phyloP scores from a whole-genome alignment of 352 stramenopile species.

The Phytophthora quininea region DNA sequence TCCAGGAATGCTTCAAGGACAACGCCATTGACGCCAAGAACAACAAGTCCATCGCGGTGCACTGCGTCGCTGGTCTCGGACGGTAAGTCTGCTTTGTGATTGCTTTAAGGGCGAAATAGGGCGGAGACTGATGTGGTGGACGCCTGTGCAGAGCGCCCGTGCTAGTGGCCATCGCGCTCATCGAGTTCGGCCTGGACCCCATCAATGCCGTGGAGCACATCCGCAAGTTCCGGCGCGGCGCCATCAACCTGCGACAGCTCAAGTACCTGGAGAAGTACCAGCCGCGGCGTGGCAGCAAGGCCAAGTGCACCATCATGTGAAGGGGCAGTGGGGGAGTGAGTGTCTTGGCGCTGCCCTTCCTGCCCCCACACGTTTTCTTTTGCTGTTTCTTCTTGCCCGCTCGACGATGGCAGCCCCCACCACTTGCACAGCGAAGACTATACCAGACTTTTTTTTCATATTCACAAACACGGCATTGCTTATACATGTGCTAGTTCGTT shows the following conservation, averaged over 20 bases:
- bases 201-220: constrained; percentile 98
- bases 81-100: constrained; percentile 50
- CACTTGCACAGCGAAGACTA: constrained; percentile 16
- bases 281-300: constrained; percentile 69
- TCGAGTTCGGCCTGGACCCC: constrained; percentile 96
- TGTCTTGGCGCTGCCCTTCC: constrained; percentile 7
- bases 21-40: constrained; percentile 63
- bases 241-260: constrained; percentile 98
- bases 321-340: constrained; percentile 15
- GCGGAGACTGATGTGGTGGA: constrained; percentile 3
- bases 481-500: constrained; percentile 6
- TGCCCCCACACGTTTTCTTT: constrained; percentile 30
- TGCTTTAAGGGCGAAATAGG: constrained; percentile 1
- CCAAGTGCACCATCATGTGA: constrained; percentile 90
- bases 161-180: constrained; percentile 97
- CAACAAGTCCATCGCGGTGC: constrained; percentile 94
- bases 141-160: constrained; percentile 85
- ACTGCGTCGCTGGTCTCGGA: constrained; percentile 98
- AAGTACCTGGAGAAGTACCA: constrained; percentile 98
- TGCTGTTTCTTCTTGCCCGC: constrained; percentile 34
- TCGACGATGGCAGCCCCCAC: constrained; percentile 5
- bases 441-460: constrained; percentile 27
- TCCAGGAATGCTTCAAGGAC: constrained; percentile 95
- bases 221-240: constrained; percentile 92
- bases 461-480: constrained; percentile 37